Percentiles rank a stretch among this genome's conserved stretches.
Conservation (phyloP, 495 filamentous ascomycete species). For the Hyaloscypha variabilis region DNA sequence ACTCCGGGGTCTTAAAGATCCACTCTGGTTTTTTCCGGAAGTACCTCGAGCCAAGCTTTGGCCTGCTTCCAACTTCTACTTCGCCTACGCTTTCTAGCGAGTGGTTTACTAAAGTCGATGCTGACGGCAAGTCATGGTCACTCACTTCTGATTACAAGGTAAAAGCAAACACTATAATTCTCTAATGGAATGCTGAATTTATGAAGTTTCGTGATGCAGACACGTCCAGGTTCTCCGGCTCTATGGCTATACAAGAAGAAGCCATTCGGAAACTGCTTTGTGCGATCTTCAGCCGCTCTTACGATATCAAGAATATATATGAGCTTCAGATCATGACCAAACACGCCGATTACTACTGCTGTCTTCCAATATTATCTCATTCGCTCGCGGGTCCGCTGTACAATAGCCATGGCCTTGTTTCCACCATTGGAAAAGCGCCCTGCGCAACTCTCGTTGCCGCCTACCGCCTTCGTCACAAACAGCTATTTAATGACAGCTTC, state of each 20-base stretch:
- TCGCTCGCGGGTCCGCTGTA: constrained; percentile 2
- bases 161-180: no score
- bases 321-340: constrained; percentile 8
- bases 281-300: constrained; percentile 8
- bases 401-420: not conserved
- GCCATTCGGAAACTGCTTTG: constrained; percentile 16
- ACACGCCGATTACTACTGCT: constrained; percentile 21
- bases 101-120: not conserved
- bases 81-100: not conserved
- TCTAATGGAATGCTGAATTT: no score
- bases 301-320: not conserved
- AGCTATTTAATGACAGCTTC: constrained; percentile 14
- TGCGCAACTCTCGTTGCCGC: not conserved
- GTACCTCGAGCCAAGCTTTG: constrained; percentile 9
- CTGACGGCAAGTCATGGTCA: not conserved
- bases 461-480: constrained; percentile 7
- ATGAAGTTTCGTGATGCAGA: not conserved
- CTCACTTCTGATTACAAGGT: not conserved
- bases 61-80: not conserved
- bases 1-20: not conserved
- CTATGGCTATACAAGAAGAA: not conserved
- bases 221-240: constrained; percentile 1
- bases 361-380: constrained; percentile 7
- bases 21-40: constrained; percentile 13
- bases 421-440: not conserved